Evolutionary conservation across 2,329 filamentous ascomycete species (phyloP).

Genomic region (Aspergillus fischeri): DNA sequence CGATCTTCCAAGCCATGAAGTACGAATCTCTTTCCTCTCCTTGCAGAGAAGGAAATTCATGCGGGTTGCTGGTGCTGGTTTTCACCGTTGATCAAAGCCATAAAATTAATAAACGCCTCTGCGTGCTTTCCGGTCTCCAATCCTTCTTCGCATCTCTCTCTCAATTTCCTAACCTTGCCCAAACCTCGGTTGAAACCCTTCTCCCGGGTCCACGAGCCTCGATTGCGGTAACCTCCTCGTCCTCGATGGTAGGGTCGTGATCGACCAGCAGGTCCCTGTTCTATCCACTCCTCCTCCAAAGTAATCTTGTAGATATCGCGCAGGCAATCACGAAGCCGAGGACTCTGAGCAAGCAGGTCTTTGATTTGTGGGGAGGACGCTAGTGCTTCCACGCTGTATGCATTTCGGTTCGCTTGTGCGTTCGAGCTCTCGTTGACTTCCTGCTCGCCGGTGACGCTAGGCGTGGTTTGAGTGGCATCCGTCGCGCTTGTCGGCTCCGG

Average conservation of each 20-base stretch:
- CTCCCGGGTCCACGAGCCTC: slow-evolving; percentile 39
- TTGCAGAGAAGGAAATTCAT: background rate
- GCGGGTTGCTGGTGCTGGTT: background rate
- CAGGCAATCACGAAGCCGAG: slow-evolving; percentile 37
- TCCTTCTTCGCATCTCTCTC: slow-evolving; percentile 35
- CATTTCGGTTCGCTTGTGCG: slow-evolving; percentile 2
- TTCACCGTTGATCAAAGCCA: slow-evolving; percentile 27
- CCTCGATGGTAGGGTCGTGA: slow-evolving; percentile 24
- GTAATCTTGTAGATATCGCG: slow-evolving; percentile 41
- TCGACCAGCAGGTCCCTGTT: slow-evolving; percentile 21
- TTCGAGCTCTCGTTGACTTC: slow-evolving; percentile 1
- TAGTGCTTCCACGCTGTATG: slow-evolving; percentile 13
- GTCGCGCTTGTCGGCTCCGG: slow-evolving; percentile 12
- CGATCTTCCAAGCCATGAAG: background rate
- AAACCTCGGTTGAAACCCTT: slow-evolving; percentile 42
- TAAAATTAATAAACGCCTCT: slow-evolving; percentile 37
- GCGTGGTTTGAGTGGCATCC: slow-evolving; percentile 5
- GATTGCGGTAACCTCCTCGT: slow-evolving; percentile 23
- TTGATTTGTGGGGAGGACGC: slow-evolving; percentile 32
- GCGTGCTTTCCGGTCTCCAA: slow-evolving; percentile 26
- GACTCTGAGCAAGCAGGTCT: slow-evolving; percentile 35
- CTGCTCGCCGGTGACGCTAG: slow-evolving; percentile 9
- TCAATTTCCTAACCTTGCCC: slow-evolving; percentile 35
- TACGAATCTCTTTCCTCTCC: background rate
- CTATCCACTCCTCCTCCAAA: slow-evolving; percentile 39